These are phyloP conservation scores for Malassezia furfur DNA, from an alignment of 1,284 basidiomycete species.

Conservation along the genomic window DNA sequence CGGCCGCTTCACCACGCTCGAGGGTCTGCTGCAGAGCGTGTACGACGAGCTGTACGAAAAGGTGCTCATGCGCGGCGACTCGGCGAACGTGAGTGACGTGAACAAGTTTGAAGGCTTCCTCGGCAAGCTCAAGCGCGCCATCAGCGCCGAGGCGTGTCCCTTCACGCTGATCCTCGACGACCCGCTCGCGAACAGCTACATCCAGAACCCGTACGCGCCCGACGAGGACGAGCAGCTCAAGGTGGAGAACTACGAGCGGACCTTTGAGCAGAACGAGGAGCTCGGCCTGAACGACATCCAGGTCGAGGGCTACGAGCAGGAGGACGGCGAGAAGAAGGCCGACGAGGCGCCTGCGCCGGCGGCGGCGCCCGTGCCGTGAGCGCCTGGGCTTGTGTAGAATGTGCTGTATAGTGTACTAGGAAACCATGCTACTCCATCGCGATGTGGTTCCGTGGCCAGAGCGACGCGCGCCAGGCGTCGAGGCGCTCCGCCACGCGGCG, in stretches of 20 bases:
- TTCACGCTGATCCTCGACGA: conserved; percentile 84
- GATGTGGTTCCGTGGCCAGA: background rate
- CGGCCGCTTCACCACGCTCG: conserved; percentile 94
- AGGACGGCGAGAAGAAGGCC: conserved; percentile 50
- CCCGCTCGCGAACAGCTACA: conserved; percentile 85
- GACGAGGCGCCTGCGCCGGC: background rate
- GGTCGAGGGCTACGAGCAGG: conserved; percentile 50
- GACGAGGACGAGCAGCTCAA: conserved; percentile 52
- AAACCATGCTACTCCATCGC: too few relatives aligned
- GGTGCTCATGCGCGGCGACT: conserved; percentile 69
- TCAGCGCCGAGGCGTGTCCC: conserved; percentile 35
- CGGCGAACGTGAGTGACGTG: conserved; percentile 35
- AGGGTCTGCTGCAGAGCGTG: conserved; percentile 86
- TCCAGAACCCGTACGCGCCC: conserved; percentile 71
- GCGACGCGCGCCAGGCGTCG: background rate
- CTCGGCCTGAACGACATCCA: conserved; percentile 94
- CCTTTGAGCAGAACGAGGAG: conserved; percentile 86
- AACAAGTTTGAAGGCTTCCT: conserved; percentile 57
- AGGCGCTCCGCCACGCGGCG: background rate
- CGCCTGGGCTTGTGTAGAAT: too few relatives aligned
- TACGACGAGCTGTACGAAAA: conserved; percentile 91
- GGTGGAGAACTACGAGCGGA: conserved; percentile 69
- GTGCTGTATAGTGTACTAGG: too few relatives aligned
- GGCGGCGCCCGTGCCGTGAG: too few relatives aligned
- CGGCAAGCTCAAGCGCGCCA: conserved; percentile 54